A percentile compares a stretch with the other conserved stretches of the same genome.
Conservation (phyloP, 768 basidiomycete genomes). For the Russula dissimulans region DNA sequence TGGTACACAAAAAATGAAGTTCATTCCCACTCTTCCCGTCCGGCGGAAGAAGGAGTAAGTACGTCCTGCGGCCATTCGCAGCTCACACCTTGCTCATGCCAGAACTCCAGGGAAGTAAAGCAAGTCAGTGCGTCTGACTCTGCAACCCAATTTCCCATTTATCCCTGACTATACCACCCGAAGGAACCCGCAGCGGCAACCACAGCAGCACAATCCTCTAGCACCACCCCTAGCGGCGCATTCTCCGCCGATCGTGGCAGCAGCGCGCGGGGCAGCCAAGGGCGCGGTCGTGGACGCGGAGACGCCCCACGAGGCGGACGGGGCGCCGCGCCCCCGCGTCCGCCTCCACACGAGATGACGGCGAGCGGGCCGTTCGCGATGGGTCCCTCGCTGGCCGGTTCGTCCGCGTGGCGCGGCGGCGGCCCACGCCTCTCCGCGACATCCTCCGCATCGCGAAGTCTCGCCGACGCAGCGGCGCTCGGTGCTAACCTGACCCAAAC, state of each 20-base stretch:
- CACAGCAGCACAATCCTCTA: neutral
- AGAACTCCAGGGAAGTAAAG: conserved; percentile 47
- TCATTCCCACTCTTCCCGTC: conserved; percentile 67
- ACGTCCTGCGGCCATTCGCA: conserved; percentile 29
- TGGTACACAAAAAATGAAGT: conserved; percentile 70
- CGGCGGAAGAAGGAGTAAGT: conserved; percentile 77
- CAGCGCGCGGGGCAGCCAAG: conserved; percentile 35
- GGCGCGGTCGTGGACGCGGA: conserved; percentile 33
- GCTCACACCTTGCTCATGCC: conserved; percentile 18
- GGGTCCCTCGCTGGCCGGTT: conserved; percentile 66
- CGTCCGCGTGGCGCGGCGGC: conserved; percentile 40
- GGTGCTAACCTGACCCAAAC: conserved; percentile 44
- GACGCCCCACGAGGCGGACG: conserved; percentile 44
- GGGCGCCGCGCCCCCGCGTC: conserved; percentile 32
- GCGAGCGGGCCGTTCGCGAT: conserved; percentile 84
- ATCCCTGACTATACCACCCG: neutral
- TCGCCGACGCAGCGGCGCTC: conserved; percentile 29
- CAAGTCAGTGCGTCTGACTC: conserved; percentile 27
- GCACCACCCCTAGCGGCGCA: conserved; percentile 21
- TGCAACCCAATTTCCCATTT: neutral
- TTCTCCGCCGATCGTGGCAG: conserved; percentile 40
- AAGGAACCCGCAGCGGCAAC: conserved; percentile 41
- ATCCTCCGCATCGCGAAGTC: conserved; percentile 36
- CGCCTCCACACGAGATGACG: conserved; percentile 59
- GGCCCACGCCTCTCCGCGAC: conserved; percentile 49